Percentiles rank a stretch among this genome's conserved stretches.
phyloP scores from a whole-genome alignment of 164 flowering plant genomes.

The Aristolochia contorta region DNA sequence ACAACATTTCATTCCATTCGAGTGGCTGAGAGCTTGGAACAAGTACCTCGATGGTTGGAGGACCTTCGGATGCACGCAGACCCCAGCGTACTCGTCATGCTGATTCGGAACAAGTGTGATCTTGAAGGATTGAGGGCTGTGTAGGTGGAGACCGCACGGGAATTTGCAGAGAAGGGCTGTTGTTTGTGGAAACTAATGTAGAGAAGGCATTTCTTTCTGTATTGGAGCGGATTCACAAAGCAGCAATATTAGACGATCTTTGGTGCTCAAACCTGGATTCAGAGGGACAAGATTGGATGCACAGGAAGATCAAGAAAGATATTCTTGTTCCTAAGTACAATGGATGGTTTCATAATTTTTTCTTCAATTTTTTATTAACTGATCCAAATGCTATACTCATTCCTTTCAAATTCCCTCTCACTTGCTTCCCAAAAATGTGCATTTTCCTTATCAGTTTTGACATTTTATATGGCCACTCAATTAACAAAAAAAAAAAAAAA shows the following conservation, averaged over 20 bases:
- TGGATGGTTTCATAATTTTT: no score
- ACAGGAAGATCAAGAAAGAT: background rate
- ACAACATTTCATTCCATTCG: background rate
- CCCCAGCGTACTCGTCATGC: constrained; percentile 30
- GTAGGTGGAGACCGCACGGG: constrained; percentile 25
- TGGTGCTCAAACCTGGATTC: constrained; percentile 8
- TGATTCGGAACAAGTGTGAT: constrained; percentile 41
- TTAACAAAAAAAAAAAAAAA: no score
- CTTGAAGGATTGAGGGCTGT: constrained; percentile 28
- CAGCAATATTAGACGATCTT: background rate
- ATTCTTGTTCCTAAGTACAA: constrained; percentile 1
- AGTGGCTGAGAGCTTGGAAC: constrained; percentile 8
- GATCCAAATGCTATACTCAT: no score
- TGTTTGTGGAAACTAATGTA: constrained; percentile 44
- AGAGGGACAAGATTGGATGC: constrained; percentile 5
- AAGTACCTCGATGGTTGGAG: constrained; percentile 12
- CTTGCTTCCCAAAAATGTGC: no score
- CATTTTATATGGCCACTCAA: no score
- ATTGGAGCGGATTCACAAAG: constrained; percentile 25
- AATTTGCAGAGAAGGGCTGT: constrained; percentile 37
- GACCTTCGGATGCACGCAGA: constrained; percentile 24
- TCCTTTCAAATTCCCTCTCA: no score
- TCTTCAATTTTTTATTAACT: no score
- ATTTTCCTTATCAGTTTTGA: no score
- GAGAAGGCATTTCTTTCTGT: constrained; percentile 31